Base-by-base conservation (phyloP, 2,329 filamentous ascomycete species). In the Aspergillus jensenii region DNA sequence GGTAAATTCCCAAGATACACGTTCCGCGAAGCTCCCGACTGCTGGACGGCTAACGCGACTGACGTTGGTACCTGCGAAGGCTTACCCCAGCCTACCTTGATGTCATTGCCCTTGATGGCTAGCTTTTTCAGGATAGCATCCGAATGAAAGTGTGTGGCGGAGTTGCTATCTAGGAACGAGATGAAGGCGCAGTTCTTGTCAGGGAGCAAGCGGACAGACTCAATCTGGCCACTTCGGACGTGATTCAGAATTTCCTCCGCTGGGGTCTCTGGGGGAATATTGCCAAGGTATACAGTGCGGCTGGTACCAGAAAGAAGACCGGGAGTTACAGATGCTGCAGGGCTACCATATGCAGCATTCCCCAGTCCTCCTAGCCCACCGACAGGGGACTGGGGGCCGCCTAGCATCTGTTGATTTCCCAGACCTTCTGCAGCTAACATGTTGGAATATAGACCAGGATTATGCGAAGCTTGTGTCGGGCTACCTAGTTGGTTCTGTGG, bases 151-250 rank as follows among this genome's bases (percentile, higher is more conserved):
- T 99, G 95, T 21, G 93, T 98, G 56, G 95, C 95, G 31, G 95
- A 97, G 79, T 93, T 96, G 69, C 93, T 92, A 72, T 99, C 95
- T 65, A 99, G 83, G 81, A 99, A 99, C 7, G 95, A 99, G 74
- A 99, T 98, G 82, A 99, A 99, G 58, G 95, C 95, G 73, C 95
- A 99, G 83, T 98, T 99, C 90, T 98, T 99, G 79, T 99, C 95
- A 23, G 93, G 91, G 55, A 99, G 83, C 64, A 99, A 84, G 67
- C 95, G 90, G 53, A 99, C 95, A n/a, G 95, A 98, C 81, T 99
- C 95, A 69, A 99, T 98, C 74, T 98, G 95, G 23, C 95, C 95
- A 76, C 95, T 98, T 63, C 95, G 87, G 59, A 99, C 95, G 71
- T 99, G 95, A 63, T 93, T 90, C 56, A 99, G 81, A 63, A 99